Base-by-base conservation (phyloP, 2,329 filamentous ascomycete species). In the Penicillium sp. region DNA sequence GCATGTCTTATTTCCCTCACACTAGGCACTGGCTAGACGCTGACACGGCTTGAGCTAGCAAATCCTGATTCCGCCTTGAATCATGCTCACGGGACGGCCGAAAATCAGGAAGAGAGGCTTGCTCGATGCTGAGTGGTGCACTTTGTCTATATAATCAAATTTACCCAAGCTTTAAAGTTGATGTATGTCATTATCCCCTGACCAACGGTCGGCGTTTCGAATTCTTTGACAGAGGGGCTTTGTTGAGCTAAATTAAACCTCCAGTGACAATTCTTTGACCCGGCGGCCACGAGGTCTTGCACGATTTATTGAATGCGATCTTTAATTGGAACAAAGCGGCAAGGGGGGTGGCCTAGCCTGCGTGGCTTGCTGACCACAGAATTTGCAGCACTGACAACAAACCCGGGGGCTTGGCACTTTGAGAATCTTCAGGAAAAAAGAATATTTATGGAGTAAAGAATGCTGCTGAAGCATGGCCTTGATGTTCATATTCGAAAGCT, bases 321-420 rank as follows among this genome's bases (percentile, higher is more conserved):
- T 44, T 44, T 16, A 18, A 44, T 44, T 44, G 43, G 43, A 44
- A 44, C 43, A 44, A 44, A 44, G 43, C 22, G 27, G 8, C 27
- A 18, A 18, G 11, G 18, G 32, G 31, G 24, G 18, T 4, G 16
- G 43, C 36, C n/a, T 40, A 36, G 34, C 27, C 39, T 51, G 36
- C 36, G 32, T 24, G 34, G 49, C 43, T 24, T 52, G 49, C 49
- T 52, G 49, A 52, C 49, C 22, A 43, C 49, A 47, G 43, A 29
- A 16, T n/a, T 10, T 7, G 18, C 38, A 16, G n/a, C n/a, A 40
- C 4, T 40, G 38, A 40, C 16, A 21, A 21, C 38, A 40, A 10
- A 18, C n/a, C 38, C 9, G n/a, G 38, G 7, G 38, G 9, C 38
- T 40, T 40, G 38, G 38, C 38, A 40, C 21, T 2, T 2, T 27